Evolutionary conservation across 2,329 filamentous ascomycete genomes (phyloP).

Genomic region (Cladosporium cucumerinum): DNA sequence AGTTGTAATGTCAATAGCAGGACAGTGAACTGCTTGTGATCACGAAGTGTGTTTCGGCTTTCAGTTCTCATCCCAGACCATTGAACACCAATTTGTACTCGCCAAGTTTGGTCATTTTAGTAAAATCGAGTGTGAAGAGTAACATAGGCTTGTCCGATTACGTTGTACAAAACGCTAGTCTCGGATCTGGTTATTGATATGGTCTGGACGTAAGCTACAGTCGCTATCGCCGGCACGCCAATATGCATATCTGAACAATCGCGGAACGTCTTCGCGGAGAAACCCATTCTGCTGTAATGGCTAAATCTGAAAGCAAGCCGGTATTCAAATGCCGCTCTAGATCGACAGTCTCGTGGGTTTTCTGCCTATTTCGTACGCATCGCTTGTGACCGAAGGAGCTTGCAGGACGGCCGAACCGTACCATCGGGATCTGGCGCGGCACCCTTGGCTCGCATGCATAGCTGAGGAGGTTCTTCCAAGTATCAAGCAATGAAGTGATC

Average conservation of each 20-base stretch:
- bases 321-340: neutral
- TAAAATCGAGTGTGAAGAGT: neutral
- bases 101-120: neutral
- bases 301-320: neutral
- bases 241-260: neutral
- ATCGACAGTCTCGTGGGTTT: neutral
- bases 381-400: neutral
- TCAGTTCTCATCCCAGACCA: too few relatives aligned
- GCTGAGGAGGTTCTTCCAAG: neutral
- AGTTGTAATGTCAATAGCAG: neutral
- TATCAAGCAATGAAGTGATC: neutral
- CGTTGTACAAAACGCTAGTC: neutral
- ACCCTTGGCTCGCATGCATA: neutral
- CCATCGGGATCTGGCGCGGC: neutral
- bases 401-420: neutral
- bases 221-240: neutral
- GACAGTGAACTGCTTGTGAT: neutral
- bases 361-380: neutral
- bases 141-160: neutral
- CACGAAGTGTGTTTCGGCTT: neutral
- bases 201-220: neutral
- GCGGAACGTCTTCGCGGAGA: neutral
- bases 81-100: neutral
- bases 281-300: neutral
- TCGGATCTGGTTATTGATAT: neutral